Conservation (phyloP, 257 asterid species). For the Petunia axillaris region DNA sequence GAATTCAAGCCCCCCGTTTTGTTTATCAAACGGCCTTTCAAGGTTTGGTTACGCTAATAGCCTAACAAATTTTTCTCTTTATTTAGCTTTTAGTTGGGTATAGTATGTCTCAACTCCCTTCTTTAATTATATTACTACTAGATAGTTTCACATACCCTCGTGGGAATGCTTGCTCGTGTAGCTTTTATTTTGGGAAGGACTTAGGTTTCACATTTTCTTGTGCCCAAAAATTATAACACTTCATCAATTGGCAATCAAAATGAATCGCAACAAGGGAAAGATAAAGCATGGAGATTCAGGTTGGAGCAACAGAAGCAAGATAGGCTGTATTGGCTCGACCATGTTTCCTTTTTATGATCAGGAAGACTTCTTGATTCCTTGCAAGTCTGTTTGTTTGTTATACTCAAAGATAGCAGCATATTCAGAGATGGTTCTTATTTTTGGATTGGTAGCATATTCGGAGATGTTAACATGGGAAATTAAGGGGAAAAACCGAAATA, state of each 20-base stretch:
- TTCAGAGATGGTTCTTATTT: neutral
- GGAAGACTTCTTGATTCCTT: neutral
- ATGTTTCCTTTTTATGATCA: neutral
- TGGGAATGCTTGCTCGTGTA: neutral
- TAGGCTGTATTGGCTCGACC: neutral
- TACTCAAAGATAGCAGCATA: constrained; percentile 9
- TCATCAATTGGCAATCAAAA: constrained; percentile 6
- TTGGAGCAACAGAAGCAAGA: constrained; percentile 16
- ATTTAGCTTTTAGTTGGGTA: neutral
- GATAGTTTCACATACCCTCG: neutral
- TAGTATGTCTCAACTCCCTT: constrained; percentile 7
- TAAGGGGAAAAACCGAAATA: neutral
- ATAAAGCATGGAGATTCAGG: constrained; percentile 2
- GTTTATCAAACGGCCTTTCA: neutral
- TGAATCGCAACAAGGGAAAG: constrained; percentile 5
- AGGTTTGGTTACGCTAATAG: neutral
- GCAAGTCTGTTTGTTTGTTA: constrained; percentile 12
- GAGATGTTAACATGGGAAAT: neutral
- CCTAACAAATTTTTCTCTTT: neutral
- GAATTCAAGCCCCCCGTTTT: neutral
- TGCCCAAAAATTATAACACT: neutral
- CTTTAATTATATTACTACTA: neutral
- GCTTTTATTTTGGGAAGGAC: neutral
- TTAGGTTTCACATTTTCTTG: neutral
- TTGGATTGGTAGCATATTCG: neutral